Evolutionary conservation across 257 asterid genomes (phyloP).

Genomic region (Rehmannia glutinosa): DNA sequence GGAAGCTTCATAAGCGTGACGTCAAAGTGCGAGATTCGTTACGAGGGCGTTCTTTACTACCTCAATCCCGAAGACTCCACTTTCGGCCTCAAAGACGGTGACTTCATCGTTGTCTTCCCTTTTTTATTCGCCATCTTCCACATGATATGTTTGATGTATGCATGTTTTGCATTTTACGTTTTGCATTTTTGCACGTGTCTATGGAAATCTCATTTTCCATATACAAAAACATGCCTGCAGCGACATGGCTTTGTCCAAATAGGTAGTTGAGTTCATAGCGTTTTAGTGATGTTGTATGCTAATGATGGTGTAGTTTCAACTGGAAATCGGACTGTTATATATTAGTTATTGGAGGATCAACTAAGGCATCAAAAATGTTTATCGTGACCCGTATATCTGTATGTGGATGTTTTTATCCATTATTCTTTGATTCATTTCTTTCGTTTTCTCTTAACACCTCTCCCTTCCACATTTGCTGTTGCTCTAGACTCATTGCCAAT

Average conservation of each 20-base stretch:
- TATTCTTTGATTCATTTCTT: not conserved
- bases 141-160: not conserved
- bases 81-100: slow-evolving; percentile 74
- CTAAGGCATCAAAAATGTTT: not conserved
- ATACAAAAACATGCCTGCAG: not conserved
- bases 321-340: not conserved
- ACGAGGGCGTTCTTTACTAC: slow-evolving; percentile 58
- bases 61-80: slow-evolving; percentile 69
- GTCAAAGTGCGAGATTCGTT: slow-evolving; percentile 78
- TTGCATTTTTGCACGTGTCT: not conserved
- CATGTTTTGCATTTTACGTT: not conserved
- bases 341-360: not conserved
- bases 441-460: not conserved
- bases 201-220: not conserved
- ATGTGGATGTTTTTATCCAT: too few species aligned
- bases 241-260: not conserved
- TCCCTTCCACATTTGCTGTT: not conserved
- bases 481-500: not conserved
- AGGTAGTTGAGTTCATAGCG: slow-evolving; percentile 5
- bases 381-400: not conserved
- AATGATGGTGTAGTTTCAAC: not conserved
- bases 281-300: not conserved
- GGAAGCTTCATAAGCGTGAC: slow-evolving; percentile 69
- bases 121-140: not conserved
- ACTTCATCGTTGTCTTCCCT: not conserved